Base-by-base conservation (phyloP, 73 alveolate genomes). In the Stentor coeruleus region DNA sequence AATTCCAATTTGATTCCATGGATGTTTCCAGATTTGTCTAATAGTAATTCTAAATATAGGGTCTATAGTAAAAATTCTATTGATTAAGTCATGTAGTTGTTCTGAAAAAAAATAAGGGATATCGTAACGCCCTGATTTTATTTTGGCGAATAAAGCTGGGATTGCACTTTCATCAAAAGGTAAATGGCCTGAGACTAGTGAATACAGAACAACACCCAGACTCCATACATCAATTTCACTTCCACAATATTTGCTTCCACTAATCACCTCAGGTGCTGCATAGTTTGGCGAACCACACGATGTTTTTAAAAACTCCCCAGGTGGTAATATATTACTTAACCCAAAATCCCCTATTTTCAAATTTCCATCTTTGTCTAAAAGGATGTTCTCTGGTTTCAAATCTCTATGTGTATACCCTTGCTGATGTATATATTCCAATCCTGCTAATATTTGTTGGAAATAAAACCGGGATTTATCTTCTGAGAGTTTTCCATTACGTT, bases 221-320 rank as follows among this genome's bases (percentile, higher is more conserved):
- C 93, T 80, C 98, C 98, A 94, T 14, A 94, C 89, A 77, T 94
- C 98, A 58, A 90, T 92, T 58, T 85, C 83, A 37, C 89, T 82
- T 20, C 98, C 98, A 60, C 85, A 92, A 74, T 94, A 94, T 77
- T 82, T 77, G 90, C 91, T 88, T 60, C 97, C 96, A 28, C 82
- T 81, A 82, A 94, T 91, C n/a, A 96, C 93, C 89, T 96, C 99
- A 28, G 99, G 99, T 0, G 98, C 96, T 60, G 98, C 98, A 81
- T 94, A 96, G 84, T 95, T 91, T 11, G 98, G 98, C n/a, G 98
- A 93, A 15, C 99, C 99, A 58, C 98, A 94, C 14, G 97, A 95
- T 38, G 99, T 95, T 84, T 86, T 91, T 59, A 95, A 82, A 82
- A 82, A 90, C 74, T 90, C 88, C 6, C 95, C 93, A 72, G 93